Evolutionary conservation across 345 rosid species (phyloP), one percentile per base, ranked within the genome.

Genomic region (Angophora floribunda): DNA sequence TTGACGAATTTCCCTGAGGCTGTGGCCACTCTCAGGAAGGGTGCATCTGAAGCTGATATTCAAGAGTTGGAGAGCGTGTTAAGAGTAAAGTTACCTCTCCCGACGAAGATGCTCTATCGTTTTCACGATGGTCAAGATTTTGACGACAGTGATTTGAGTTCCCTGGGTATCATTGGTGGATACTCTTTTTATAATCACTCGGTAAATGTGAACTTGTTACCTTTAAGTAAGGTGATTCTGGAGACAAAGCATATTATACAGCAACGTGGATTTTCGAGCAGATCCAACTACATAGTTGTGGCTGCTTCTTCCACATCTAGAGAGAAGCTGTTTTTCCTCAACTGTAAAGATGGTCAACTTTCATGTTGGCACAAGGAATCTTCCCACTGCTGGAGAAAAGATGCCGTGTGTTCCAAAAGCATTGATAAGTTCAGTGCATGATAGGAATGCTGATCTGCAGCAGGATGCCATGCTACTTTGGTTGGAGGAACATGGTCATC

Each of bases 381-480:
- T 92, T 91, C 47, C 86, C 24, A 51, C 16, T 5, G 89, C 91
- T 22, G 93, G 92, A 82, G 96, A 96, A 86, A 93, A 95, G 96
- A 91, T 97, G 90, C 97, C 93, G 10, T 98, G 99, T 90, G 99
- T 97, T 30, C 99, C 99, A 10, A 88, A 88, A 70, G 53, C 92
- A 86, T 90, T 98, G 88, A 87, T 96, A 88, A 89, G 85, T 10
- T 93, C 96, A 26, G 94, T 90, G 86, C 95, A 93, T 88, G 94
- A 94, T 88, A 28, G 67, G 51, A 88, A 78, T 28, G 88, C 90
- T 6, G 93, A 94, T 82, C 91, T 91, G 65, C 93, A 93, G 86
- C 98, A 95, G 89, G 99, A 98, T 87, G 99, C 92, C 10, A 90
- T 96, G 96, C 85, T 98, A 88, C 94, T 97, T 49, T 98, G 99